phyloP scores from a whole-genome alignment of 2,329 filamentous ascomycete species.

The Paracamarosporium sp. region DNA sequence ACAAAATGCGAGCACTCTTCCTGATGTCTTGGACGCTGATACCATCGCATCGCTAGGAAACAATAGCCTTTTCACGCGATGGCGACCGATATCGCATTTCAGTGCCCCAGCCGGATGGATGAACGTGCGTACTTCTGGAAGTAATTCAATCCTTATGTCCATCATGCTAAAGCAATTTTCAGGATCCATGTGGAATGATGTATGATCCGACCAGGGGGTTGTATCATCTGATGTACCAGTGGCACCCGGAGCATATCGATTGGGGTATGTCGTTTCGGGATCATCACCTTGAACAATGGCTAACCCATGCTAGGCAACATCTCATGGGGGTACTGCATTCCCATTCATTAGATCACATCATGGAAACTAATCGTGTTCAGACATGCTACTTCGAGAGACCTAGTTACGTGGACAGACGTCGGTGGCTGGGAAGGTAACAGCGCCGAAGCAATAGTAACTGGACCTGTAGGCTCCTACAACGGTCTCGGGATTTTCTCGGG shows the following conservation, averaged over 20 bases:
- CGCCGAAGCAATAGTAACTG: constrained; percentile 48
- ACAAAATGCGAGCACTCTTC: constrained; percentile 24
- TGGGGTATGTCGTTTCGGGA: constrained; percentile 41
- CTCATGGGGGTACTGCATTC: constrained; percentile 36
- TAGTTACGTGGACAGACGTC: constrained; percentile 55
- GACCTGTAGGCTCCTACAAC: constrained; percentile 55
- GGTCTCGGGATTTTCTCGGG: constrained; percentile 62
- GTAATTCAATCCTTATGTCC: background rate
- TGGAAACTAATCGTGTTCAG: constrained; percentile 52
- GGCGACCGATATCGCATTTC: constrained; percentile 56
- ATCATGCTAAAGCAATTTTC: constrained; percentile 15
- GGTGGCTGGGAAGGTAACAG: constrained; percentile 55
- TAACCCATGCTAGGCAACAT: constrained; percentile 45
- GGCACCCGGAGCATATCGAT: constrained; percentile 55
- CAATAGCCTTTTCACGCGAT: constrained; percentile 58
- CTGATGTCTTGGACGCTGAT: constrained; percentile 34
- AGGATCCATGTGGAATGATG: constrained; percentile 59
- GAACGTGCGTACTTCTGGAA: constrained; percentile 40
- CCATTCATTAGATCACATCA: constrained; percentile 18
- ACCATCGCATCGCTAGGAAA: constrained; percentile 47
- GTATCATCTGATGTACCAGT: constrained; percentile 64
- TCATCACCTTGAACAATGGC: background rate
- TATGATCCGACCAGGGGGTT: constrained; percentile 56
- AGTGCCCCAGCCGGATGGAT: constrained; percentile 57
- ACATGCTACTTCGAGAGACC: constrained; percentile 59